Evolutionary conservation across 768 basidiomycete species (phyloP).

Genomic region (Tylopilus sp.): DNA sequence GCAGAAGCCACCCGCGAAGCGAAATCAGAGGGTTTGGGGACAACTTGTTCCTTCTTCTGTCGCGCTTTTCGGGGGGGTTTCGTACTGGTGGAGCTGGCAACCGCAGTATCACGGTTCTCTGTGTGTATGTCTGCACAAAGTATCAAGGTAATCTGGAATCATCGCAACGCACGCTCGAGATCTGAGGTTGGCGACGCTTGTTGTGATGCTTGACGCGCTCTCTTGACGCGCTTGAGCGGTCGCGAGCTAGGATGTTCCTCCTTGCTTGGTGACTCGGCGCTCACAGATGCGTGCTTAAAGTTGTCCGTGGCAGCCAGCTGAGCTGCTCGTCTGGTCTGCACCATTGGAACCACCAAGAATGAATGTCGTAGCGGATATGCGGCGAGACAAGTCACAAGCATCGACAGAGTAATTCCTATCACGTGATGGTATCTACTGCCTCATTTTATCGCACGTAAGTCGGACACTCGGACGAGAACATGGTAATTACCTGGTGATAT

Average conservation of each 20-base stretch:
- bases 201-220: background rate
- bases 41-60: slow-evolving; percentile 6
- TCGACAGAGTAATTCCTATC: background rate
- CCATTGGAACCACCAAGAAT: slow-evolving; percentile 11
- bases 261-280: background rate
- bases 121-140: background rate
- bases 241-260: background rate
- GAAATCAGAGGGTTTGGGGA: slow-evolving; percentile 28
- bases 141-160: background rate
- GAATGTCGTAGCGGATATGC: too few species aligned
- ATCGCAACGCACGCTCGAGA: slow-evolving; percentile 9
- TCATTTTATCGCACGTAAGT: too few species aligned
- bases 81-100: background rate
- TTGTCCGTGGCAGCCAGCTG: slow-evolving; percentile 1
- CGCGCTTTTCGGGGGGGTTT: slow-evolving; percentile 7
- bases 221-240: slow-evolving; percentile 18
- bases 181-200: background rate
- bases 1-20: slow-evolving; percentile 29
- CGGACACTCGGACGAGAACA: background rate
- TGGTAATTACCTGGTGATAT: background rate
- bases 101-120: background rate
- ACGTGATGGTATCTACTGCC: too few species aligned
- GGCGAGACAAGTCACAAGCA: background rate
- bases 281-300: background rate
- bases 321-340: slow-evolving; percentile 21